phyloP scores from a whole-genome alignment of 2,329 filamentous ascomycete species.

The Pseudocercospora fijiensis region DNA sequence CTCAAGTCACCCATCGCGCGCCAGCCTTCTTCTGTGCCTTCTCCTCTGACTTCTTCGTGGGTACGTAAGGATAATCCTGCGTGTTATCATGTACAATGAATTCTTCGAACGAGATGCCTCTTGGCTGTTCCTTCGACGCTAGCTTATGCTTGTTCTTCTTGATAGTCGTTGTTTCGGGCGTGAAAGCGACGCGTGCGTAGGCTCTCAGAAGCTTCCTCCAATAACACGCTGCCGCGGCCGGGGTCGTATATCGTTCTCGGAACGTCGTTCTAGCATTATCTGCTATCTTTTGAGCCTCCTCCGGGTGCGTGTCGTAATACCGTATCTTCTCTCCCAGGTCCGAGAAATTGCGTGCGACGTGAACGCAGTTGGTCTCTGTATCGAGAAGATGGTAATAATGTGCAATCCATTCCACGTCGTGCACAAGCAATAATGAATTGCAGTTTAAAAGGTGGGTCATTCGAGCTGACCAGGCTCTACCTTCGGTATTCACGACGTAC shows the following conservation, averaged over 20 bases:
- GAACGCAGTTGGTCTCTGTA: constrained; percentile 29
- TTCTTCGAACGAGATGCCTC: constrained; percentile 30
- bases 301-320: constrained; percentile 25
- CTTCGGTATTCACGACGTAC: constrained; percentile 35
- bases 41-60: neutral
- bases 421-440: constrained; percentile 29
- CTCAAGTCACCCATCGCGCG: neutral
- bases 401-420: constrained; percentile 33
- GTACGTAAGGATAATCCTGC: constrained; percentile 18
- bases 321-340: constrained; percentile 31
- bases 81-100: constrained; percentile 25
- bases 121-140: constrained; percentile 15
- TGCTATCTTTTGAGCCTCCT: constrained; percentile 27
- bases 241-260: constrained; percentile 30
- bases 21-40: neutral
- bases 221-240: constrained; percentile 36
- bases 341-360: constrained; percentile 27
- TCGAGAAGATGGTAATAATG: constrained; percentile 32
- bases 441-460: constrained; percentile 36
- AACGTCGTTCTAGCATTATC: constrained; percentile 23
- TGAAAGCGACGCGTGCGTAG: constrained; percentile 30
- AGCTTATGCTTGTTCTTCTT: constrained; percentile 18
- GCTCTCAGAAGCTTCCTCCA: constrained; percentile 30
- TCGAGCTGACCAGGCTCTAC: constrained; percentile 31
- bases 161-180: constrained; percentile 18